Percentiles rank a stretch among this genome's conserved stretches.
These are phyloP conservation scores for Phytopythium kandeliae DNA, from an alignment of 352 stramenopile species.

Conservation along the genomic window DNA sequence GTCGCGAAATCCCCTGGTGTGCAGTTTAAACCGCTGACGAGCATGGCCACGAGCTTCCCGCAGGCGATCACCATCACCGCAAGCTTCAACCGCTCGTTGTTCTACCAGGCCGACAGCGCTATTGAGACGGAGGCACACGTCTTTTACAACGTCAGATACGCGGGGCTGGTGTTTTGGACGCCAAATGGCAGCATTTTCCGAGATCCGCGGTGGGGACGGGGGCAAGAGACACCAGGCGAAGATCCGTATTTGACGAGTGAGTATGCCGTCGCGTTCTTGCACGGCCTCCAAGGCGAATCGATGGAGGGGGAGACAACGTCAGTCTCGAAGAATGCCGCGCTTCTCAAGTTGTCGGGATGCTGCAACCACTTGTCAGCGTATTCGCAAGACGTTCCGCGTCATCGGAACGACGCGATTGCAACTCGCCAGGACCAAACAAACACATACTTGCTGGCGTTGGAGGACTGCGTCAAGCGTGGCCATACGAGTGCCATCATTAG, in stretches of 20 bases:
- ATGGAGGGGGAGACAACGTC: constrained; percentile 14
- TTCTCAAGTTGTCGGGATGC: constrained; percentile 78
- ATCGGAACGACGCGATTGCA: constrained; percentile 86
- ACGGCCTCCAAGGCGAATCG: constrained; percentile 69
- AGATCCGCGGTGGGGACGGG: constrained; percentile 89
- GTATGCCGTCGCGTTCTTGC: constrained; percentile 84
- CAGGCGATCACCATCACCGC: constrained; percentile 69
- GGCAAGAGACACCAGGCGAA: constrained; percentile 88
- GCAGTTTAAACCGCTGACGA: constrained; percentile 38
- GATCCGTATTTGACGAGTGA: constrained; percentile 84
- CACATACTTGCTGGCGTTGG: constrained; percentile 88
- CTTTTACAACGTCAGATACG: constrained; percentile 72
- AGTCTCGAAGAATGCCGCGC: constrained; percentile 10
- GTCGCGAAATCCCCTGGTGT: constrained; percentile 69
- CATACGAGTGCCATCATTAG: constrained; percentile 89
- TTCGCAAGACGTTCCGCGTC: constrained; percentile 69
- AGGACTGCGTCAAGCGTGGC: constrained; percentile 74
- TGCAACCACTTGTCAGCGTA: constrained; percentile 94
- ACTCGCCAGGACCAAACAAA: constrained; percentile 83
- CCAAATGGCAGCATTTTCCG: constrained; percentile 93
- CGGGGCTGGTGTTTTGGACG: constrained; percentile 89
- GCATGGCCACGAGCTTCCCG: constrained; percentile 86
- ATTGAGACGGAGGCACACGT: constrained; percentile 81
- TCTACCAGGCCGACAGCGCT: constrained; percentile 57
- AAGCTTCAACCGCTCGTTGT: constrained; percentile 88